Base-by-base conservation (phyloP, 768 basidiomycete genomes). In the Dioszegia crocea region DNA sequence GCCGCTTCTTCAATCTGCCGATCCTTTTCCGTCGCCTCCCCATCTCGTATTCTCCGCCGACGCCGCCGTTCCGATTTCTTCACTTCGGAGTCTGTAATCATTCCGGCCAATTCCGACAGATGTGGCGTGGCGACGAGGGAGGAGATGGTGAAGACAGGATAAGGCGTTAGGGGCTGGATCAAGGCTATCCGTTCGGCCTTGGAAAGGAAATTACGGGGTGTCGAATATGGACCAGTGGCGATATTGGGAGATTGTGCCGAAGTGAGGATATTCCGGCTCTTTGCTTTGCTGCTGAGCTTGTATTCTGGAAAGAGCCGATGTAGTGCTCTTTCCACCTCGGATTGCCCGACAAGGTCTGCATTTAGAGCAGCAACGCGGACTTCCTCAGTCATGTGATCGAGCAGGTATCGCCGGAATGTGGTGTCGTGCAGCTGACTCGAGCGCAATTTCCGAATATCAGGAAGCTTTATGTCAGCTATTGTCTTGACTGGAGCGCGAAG, bases 381-480 rank as follows among this genome's bases (percentile, higher is more conserved):
- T 26, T 57, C 58, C 40, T 67, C 63, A 2, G 52, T 67, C 62
- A 71, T 67, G 39, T 74, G 55, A 48, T 74, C 72, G 6, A 67
- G 51, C 39, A 74, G 56, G 52, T 74, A 74, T 49, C 63, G 67
- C 4, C 65, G 62, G 64, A 68, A 74, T 21, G 72, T 74, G 3
- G 48, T 43, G 12, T 71, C 69, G n/a, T 64, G 67, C 3, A 74
- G 48, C 38, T 71, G 67, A 4, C 57, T 62, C 10, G 64, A 59
- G 30, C 64, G 61, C 1, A 74, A 50, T 31, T 61, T 57, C 3
- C 69, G 63, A n/a, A 53, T 40, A 27, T 53, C 51, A 27, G 51
- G 51, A 2, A 74, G 65, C 69, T 73, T 45, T 10, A 45, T 8
- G 12, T 48, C 30, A 48, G 47, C 29, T 33, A 3, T n/a, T 4